These are phyloP conservation scores for Tetraselmis chui DNA, from an alignment of 139 green algal species.

Conservation along the genomic window DNA sequence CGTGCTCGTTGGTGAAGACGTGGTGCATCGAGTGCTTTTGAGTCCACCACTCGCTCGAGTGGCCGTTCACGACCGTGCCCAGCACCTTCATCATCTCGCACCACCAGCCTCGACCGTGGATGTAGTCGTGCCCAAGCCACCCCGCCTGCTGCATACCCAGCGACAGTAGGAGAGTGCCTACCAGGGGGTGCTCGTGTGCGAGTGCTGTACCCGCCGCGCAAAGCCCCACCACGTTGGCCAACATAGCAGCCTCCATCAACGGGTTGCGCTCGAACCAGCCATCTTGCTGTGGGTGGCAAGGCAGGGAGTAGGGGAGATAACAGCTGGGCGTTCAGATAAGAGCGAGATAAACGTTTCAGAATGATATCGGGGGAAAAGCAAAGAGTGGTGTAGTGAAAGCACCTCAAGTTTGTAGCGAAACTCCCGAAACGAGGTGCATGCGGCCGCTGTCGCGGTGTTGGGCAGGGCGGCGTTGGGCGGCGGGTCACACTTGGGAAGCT, in stretches of 20 bases:
- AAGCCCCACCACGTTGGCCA: slow-evolving; percentile 20
- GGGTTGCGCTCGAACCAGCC: slow-evolving; percentile 24
- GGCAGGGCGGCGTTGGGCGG: not conserved
- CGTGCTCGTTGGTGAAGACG: slow-evolving; percentile 30
- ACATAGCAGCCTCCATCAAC: slow-evolving; percentile 16
- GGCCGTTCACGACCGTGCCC: slow-evolving; percentile 21
- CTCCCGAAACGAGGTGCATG: not conserved
- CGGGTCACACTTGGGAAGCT: slow-evolving; percentile 25
- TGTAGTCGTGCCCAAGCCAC: slow-evolving; percentile 31
- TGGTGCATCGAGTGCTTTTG: slow-evolving; percentile 33
- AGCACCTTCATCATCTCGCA: slow-evolving; percentile 22
- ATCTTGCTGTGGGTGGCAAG: slow-evolving; percentile 13
- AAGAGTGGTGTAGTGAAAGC: not conserved
- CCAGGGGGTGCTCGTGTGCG: slow-evolving; percentile 16
- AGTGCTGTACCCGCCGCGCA: slow-evolving; percentile 13
- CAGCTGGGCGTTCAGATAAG: too few species aligned
- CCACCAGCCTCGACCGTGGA: slow-evolving; percentile 22
- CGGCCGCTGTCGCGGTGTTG: not conserved
- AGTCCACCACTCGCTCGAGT: slow-evolving; percentile 25
- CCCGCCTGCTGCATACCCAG: slow-evolving; percentile 28
- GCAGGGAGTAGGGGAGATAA: not conserved
- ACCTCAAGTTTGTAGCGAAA: not conserved
- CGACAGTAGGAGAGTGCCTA: slow-evolving; percentile 8
- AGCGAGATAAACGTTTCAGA: too few species aligned
- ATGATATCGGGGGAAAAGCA: not conserved